Evolutionary conservation across 345 rosid genomes (phyloP).

Genomic region (Citrus reticulata): DNA sequence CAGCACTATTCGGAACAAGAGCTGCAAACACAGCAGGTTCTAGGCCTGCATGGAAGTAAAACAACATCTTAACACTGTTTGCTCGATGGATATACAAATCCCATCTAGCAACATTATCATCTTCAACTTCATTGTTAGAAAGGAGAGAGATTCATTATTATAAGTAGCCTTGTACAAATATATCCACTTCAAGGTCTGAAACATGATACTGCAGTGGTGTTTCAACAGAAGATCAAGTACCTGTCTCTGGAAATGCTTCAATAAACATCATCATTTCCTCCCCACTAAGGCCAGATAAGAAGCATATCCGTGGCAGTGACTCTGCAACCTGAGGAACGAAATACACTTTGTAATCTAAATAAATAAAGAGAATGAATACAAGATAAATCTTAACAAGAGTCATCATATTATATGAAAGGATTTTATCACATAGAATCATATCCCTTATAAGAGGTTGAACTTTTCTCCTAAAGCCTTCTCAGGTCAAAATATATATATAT

Average conservation of each 20-base stretch:
- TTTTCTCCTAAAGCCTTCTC: background rate
- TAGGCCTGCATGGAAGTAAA: conserved; percentile 42
- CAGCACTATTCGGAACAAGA: conserved; percentile 76
- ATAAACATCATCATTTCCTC: conserved; percentile 97
- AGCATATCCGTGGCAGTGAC: conserved; percentile 74
- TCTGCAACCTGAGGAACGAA: conserved; percentile 44
- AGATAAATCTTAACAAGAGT: background rate
- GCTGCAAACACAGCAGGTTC: conserved; percentile 83
- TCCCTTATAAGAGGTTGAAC: background rate
- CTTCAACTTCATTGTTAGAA: background rate
- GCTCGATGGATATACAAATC: background rate
- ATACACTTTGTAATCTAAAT: background rate
- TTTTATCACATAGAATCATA: too few species aligned
- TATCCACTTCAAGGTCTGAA: background rate
- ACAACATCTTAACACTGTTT: background rate
- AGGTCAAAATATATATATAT: too few species aligned
- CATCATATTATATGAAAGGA: background rate
- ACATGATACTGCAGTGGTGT: too few species aligned
- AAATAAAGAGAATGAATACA: background rate
- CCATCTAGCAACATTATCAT: background rate
- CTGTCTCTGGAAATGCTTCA: conserved; percentile 77
- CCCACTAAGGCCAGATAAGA: conserved; percentile 82
- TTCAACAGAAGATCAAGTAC: conserved; percentile 26
- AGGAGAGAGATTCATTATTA: background rate
- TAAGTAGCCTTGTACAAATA: background rate